A percentile compares a stretch with the other conserved stretches of the same genome.
Conservation (phyloP, 2,329 filamentous ascomycete genomes). For the Talaromyces pinophilus region DNA sequence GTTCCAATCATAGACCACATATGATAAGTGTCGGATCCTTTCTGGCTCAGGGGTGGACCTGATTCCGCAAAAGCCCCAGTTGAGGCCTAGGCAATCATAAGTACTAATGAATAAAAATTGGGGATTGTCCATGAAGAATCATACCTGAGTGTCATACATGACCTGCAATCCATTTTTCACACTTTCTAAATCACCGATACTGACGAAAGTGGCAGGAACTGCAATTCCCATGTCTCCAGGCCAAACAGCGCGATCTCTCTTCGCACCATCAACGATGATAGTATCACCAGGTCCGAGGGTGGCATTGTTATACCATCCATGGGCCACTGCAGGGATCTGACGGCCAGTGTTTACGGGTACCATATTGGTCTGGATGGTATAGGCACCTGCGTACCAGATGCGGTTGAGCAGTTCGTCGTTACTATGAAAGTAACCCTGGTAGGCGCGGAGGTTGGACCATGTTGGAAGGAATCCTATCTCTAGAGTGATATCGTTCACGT, state of each 20-base stretch:
- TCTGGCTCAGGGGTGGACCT: constrained; percentile 38
- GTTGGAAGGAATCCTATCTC: constrained; percentile 54
- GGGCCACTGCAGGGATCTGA: constrained; percentile 33
- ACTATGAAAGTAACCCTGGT: constrained; percentile 57
- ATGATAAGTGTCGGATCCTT: constrained; percentile 39
- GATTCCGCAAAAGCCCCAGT: constrained; percentile 41
- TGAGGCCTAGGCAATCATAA: constrained; percentile 12
- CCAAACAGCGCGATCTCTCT: constrained; percentile 48
- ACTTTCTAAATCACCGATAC: constrained; percentile 49
- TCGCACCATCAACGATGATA: constrained; percentile 48
- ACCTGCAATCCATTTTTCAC: constrained; percentile 51
- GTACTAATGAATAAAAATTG: background rate
- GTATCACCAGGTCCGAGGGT: constrained; percentile 44
- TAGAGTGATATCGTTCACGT: constrained; percentile 42
- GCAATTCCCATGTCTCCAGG: constrained; percentile 56
- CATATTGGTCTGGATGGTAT: constrained; percentile 53
- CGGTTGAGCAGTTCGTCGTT: constrained; percentile 56
- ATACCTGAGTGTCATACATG: constrained; percentile 50
- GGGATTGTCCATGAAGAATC: background rate
- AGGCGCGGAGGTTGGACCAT: constrained; percentile 55
- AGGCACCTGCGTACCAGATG: constrained; percentile 60
- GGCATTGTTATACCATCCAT: constrained; percentile 45
- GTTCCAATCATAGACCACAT: constrained; percentile 60
- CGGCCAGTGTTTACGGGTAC: constrained; percentile 43
- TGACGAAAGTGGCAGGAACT: constrained; percentile 48